These are phyloP conservation scores for Cetradonia linearis DNA, from an alignment of 495 filamentous ascomycete genomes.

Conservation along the genomic window DNA sequence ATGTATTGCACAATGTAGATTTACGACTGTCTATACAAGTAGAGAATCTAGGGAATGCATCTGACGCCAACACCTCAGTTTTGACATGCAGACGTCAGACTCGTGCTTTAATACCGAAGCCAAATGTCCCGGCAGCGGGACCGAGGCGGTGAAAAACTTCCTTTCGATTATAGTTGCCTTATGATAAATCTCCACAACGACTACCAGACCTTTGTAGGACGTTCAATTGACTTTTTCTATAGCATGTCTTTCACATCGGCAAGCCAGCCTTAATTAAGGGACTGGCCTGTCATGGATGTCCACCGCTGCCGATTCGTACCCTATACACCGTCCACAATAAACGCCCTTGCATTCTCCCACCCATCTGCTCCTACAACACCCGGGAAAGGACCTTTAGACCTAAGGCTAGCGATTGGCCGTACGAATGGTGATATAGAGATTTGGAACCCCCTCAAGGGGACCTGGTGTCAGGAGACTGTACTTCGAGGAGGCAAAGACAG, in stretches of 20 bases:
- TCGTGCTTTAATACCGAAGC: neutral
- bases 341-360: constrained; percentile 88
- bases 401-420: constrained; percentile 79
- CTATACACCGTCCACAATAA: constrained; percentile 89
- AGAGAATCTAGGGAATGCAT: neutral
- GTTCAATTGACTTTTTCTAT: neutral
- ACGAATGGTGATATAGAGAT: constrained; percentile 96
- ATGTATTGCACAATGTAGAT: neutral
- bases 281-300: constrained; percentile 60
- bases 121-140: neutral
- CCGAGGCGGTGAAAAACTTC: constrained; percentile 11
- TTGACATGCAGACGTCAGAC: neutral
- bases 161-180: constrained; percentile 12
- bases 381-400: constrained; percentile 43
- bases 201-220: neutral
- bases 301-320: constrained; percentile 95
- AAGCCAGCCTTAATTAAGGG: neutral
- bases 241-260: neutral
- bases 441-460: constrained; percentile 81
- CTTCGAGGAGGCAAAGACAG: constrained; percentile 75
- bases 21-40: neutral
- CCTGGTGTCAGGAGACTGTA: constrained; percentile 83
- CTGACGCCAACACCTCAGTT: neutral
- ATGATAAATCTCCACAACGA: neutral
- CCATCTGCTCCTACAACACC: constrained; percentile 45